Conservation (phyloP, 805 yeast species). For the Teunomyces gatunensis region DNA sequence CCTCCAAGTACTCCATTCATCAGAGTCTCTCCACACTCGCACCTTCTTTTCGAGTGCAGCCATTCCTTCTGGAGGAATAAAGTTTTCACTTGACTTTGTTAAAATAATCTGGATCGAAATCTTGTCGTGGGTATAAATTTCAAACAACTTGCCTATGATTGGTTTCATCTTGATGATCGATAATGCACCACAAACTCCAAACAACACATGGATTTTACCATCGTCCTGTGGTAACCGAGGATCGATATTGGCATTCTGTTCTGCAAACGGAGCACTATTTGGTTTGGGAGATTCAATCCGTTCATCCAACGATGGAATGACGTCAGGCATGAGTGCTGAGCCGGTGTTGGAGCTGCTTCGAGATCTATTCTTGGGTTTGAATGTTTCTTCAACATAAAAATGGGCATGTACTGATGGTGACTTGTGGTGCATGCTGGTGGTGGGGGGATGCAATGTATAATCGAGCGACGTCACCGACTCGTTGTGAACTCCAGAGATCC, state of each 20-base stretch:
- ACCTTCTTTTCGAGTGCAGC: conserved; percentile 40
- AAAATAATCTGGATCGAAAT: conserved; percentile 54
- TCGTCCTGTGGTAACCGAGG: conserved; percentile 62
- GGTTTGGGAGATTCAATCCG: background rate
- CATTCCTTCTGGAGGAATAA: conserved; percentile 47
- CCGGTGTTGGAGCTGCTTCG: conserved; percentile 39
- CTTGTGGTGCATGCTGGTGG: conserved; percentile 43
- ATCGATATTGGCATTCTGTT: conserved; percentile 53
- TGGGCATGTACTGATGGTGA: conserved; percentile 75
- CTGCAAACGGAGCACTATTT: conserved; percentile 11
- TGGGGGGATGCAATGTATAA: conserved; percentile 29
- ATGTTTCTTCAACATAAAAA: conserved; percentile 65
- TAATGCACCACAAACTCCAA: conserved; percentile 60
- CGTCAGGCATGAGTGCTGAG: conserved; percentile 6
- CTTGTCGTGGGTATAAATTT: conserved; percentile 49
- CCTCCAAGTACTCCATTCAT: conserved; percentile 75
- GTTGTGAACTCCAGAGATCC: background rate
- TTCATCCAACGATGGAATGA: background rate
- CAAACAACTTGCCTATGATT: conserved; percentile 51
- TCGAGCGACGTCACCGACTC: conserved; percentile 16
- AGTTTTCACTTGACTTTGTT: conserved; percentile 52
- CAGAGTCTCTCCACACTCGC: conserved; percentile 55
- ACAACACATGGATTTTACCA: conserved; percentile 52
- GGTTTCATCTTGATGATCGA: conserved; percentile 51
- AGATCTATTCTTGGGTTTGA: conserved; percentile 46